Evolutionary conservation across 345 rosid species (phyloP).

Genomic region (Eucalyptus erythrocorys): DNA sequence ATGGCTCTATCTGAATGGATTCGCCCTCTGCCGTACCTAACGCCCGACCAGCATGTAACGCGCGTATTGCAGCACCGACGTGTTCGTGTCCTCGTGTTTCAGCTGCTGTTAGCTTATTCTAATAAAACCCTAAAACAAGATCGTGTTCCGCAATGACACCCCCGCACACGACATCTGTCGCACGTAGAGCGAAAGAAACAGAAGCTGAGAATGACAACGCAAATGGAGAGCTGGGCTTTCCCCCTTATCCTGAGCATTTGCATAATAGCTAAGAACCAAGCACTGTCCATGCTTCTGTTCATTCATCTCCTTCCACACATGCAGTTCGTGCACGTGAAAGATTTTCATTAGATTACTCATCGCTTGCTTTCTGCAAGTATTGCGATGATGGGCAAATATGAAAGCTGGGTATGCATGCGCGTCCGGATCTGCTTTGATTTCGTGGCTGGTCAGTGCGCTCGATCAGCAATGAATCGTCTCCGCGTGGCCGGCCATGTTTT

Average conservation of each 20-base stretch:
- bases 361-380: background rate
- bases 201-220: background rate
- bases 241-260: background rate
- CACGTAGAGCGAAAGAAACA: background rate
- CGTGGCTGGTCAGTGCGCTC: background rate
- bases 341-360: background rate
- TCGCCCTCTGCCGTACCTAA: background rate
- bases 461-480: background rate
- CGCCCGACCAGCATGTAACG: background rate
- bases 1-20: background rate
- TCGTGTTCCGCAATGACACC: background rate
- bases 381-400: background rate
- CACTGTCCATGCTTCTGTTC: background rate
- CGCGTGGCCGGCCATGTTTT: background rate
- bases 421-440: background rate
- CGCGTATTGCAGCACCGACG: background rate
- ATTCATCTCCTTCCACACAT: background rate
- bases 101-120: background rate
- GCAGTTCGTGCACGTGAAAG: background rate
- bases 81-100: background rate
- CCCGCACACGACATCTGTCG: background rate
- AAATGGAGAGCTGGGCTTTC: background rate
- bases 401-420: background rate
- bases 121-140: background rate
- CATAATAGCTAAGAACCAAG: background rate